A percentile compares a stretch with the other conserved stretches of the same genome.
phyloP scores from a whole-genome alignment of 371 early-diverging fungal genomes.

The Lichtheimia ramosa region DNA sequence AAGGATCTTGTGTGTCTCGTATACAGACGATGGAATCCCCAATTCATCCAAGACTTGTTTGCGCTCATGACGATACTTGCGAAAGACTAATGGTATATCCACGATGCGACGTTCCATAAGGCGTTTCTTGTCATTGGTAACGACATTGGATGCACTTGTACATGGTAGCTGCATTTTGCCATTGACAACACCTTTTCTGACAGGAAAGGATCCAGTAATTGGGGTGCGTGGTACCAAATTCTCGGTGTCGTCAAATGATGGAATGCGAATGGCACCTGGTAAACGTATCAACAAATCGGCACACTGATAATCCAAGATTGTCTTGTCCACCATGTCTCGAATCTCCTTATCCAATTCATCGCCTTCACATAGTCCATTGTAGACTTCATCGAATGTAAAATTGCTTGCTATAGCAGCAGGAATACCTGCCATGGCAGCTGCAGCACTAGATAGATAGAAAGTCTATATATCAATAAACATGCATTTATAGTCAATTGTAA shows the following conservation, averaged over 20 bases:
- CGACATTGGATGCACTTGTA: constrained; percentile 32
- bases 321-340: constrained; percentile 41
- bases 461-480: neutral
- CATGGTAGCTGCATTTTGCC: constrained; percentile 41
- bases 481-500: too few relatives aligned
- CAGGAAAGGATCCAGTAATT: constrained; percentile 6
- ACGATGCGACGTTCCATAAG: constrained; percentile 39
- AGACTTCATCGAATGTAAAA: constrained; percentile 80
- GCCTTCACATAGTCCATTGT: constrained; percentile 58
- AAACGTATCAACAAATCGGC: constrained; percentile 66
- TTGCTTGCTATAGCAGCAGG: constrained; percentile 74
- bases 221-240: constrained; percentile 43
- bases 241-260: constrained; percentile 54
- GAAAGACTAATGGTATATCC: constrained; percentile 66
- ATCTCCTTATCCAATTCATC: constrained; percentile 57
- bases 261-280: constrained; percentile 72
- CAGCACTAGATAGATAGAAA: constrained; percentile 43
- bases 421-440: constrained; percentile 56
- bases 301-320: constrained; percentile 57
- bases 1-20: constrained; percentile 57
- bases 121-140: constrained; percentile 6
- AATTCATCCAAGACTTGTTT: constrained; percentile 54
- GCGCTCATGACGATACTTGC: constrained; percentile 48
- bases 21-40: constrained; percentile 60
- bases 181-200: constrained; percentile 40